Evolutionary conservation across 2,329 filamentous ascomycete genomes (phyloP), one percentile per base, ranked within the genome.

Genomic region (Nemania sp.): DNA sequence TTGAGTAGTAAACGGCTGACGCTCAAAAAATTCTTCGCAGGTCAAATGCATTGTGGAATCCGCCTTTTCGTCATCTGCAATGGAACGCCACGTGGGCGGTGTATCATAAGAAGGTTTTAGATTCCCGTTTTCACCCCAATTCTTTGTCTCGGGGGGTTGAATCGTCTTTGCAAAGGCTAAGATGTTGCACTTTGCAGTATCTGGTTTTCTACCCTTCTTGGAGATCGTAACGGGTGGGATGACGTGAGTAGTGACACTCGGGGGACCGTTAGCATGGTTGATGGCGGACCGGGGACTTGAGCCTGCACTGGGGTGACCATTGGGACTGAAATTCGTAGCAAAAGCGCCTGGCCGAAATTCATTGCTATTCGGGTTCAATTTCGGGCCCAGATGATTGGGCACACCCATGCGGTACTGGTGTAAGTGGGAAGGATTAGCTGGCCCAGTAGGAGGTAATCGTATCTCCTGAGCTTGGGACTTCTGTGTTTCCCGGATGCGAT

Each of bases 261-360:
- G 74, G 29, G 73, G 60, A n/a, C 78, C 82, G 38, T 81, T 75
- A 20, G 80, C 78, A 60, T 85, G 81, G 75, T 86, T 91, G 72
- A 86, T 85, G 71, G 82, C 83, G 1, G 90, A 88, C 38, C 87
- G 86, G 32, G 93, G 93, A 76, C 92, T 97, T 2, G 92, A 93
- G 41, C 88, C 86, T 54, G 88, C 85, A 76, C 91, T 93, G n/a
- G 85, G 83, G 54, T 85, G 83, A 26, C 85, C 84, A 56, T 82
- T 92, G 5, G 92, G 95, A 73, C 90, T 95, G 81, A 99, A 98
- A 1, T 91, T 86, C 52, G 88, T 87, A 0, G 94, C 94, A 69
- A 91, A 91, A 4, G 93, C 90, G 74, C 91, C 97, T 20, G 95
- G 96, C 71, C 92, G 90, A 81, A 98, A 98, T 75, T 97, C 94